These are phyloP conservation scores for Rhizoctonia solani DNA, from an alignment of 1,284 basidiomycete species.

Conservation along the genomic window DNA sequence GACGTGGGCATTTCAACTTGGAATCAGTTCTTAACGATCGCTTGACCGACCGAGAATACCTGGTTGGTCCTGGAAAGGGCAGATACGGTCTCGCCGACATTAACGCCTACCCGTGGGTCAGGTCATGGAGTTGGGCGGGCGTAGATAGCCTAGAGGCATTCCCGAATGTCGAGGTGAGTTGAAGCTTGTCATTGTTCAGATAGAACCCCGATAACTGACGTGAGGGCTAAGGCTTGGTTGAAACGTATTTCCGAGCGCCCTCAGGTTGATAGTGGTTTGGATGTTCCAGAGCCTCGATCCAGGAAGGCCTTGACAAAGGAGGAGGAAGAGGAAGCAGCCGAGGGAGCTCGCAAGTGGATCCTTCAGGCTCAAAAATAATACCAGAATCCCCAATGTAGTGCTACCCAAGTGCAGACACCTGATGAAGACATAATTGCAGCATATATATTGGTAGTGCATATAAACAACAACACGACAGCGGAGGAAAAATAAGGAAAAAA, in stretches of 20 bases:
- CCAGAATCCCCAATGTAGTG: neutral
- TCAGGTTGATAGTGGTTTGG: conserved; percentile 45
- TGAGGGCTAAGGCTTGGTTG: conserved; percentile 49
- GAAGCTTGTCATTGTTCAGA: neutral
- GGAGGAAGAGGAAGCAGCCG: conserved; percentile 35
- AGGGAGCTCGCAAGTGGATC: conserved; percentile 35
- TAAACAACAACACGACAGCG: conserved; percentile 16
- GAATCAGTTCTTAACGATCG: conserved; percentile 71
- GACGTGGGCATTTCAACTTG: neutral
- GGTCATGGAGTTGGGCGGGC: conserved; percentile 52
- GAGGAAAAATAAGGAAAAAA: neutral
- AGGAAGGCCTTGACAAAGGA: conserved; percentile 32
- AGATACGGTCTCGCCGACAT: conserved; percentile 70
- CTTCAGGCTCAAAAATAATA: conserved; percentile 3
- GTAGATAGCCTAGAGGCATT: conserved; percentile 60
- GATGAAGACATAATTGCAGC: conserved; percentile 22
- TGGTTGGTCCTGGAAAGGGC: conserved; percentile 68
- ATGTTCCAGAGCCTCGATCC: conserved; percentile 18
- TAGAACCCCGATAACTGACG: neutral
- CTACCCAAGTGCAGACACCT: neutral
- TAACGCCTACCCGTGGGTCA: conserved; percentile 63
- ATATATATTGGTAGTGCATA: conserved; percentile 27
- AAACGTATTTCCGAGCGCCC: conserved; percentile 50
- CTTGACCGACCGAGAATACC: conserved; percentile 64
- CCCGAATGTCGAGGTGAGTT: conserved; percentile 57